Conservation (phyloP, 148 eudicot species). For the Vaccinium macrocarpon region DNA sequence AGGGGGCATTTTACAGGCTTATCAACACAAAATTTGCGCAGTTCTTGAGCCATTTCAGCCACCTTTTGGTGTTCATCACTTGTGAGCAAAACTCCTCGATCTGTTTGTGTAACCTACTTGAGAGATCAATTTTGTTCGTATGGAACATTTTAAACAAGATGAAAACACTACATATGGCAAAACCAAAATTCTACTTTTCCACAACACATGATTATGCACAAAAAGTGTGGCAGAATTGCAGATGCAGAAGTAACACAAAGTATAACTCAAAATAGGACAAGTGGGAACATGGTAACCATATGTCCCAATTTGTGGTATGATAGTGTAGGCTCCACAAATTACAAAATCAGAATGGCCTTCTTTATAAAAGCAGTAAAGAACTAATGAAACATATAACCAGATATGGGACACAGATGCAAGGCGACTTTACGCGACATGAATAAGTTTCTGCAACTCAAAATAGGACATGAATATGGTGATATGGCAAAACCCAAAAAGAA, state of each 20-base stretch:
- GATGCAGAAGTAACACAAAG: neutral
- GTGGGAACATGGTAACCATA: neutral
- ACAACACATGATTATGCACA: neutral
- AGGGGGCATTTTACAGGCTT: slow-evolving; percentile 87
- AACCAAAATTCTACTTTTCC: neutral
- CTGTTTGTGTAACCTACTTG: slow-evolving; percentile 64
- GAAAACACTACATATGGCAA: neutral
- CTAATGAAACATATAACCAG: neutral
- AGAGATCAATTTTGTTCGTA: slow-evolving; percentile 15
- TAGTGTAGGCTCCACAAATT: neutral
- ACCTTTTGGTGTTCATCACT: slow-evolving; percentile 67
- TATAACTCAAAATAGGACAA: neutral
- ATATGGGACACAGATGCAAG: too few relatives aligned
- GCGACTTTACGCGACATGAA: too few relatives aligned
- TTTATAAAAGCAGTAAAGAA: neutral
- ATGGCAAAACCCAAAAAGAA: too few relatives aligned
- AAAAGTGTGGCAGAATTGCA: too few relatives aligned
- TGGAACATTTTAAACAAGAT: neutral
- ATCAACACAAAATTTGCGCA: slow-evolving; percentile 65
- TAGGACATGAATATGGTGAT: too few relatives aligned
- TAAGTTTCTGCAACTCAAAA: too few relatives aligned
- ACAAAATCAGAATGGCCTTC: neutral
- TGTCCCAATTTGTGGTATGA: neutral
- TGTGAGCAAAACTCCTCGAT: slow-evolving; percentile 71
- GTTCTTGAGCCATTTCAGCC: slow-evolving; percentile 68